Conservation (phyloP, 345 rosid species). For the Rhizophora mangle region DNA sequence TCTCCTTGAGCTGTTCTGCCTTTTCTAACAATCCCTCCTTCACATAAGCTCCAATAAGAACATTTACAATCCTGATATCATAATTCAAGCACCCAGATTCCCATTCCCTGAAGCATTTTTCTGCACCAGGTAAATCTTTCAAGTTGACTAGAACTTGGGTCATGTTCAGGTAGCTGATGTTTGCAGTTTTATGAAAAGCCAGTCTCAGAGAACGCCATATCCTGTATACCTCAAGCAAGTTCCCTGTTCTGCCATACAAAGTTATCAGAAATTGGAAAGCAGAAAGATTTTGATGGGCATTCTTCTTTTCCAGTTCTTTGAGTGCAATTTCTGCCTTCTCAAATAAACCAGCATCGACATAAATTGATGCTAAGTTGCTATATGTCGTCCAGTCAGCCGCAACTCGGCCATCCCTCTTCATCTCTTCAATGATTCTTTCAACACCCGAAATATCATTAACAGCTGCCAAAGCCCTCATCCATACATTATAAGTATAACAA, state of each 20-base stretch:
- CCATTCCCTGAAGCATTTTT: conserved; percentile 89
- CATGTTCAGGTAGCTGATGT: conserved; percentile 85
- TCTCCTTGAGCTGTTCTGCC: conserved; percentile 68
- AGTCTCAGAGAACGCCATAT: conserved; percentile 90
- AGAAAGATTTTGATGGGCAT: conserved; percentile 43
- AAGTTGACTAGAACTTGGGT: conserved; percentile 76
- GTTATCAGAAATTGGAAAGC: conserved; percentile 85
- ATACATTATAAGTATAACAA: conserved; percentile 68
- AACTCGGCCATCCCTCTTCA: conserved; percentile 82
- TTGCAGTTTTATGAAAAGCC: conserved; percentile 68
- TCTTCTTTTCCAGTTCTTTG: conserved; percentile 71
- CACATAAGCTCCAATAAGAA: conserved; percentile 62
- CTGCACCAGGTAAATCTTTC: conserved; percentile 90
- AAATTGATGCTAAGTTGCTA: conserved; percentile 82
- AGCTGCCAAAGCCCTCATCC: conserved; percentile 96
- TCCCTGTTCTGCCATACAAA: conserved; percentile 64
- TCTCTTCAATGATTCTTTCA: conserved; percentile 81
- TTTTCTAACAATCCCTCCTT: conserved; percentile 54
- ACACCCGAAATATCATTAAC: conserved; percentile 61
- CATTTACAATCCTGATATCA: conserved; percentile 75
- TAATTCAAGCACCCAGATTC: conserved; percentile 59
- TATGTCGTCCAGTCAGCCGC: conserved; percentile 88
- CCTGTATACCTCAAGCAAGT: conserved; percentile 74
- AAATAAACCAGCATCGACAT: conserved; percentile 58
- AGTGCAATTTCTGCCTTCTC: conserved; percentile 81